Conservation (phyloP, 441 rosid species). For the Populus trichocarpa region DNA sequence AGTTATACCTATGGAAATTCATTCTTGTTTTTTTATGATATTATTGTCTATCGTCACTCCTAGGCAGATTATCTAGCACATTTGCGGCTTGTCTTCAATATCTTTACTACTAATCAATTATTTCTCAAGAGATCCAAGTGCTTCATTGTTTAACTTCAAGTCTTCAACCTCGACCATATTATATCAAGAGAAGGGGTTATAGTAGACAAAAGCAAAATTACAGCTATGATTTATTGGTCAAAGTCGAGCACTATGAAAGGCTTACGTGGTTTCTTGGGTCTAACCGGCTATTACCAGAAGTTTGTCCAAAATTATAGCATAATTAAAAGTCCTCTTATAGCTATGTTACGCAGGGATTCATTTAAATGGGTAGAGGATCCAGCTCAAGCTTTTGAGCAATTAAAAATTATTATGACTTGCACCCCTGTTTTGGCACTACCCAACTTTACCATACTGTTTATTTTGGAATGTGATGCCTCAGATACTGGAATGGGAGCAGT, state of each 20-base stretch:
- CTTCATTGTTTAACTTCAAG: too few species aligned
- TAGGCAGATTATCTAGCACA: background rate
- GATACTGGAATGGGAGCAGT: background rate
- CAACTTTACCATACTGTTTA: background rate
- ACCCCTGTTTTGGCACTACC: background rate
- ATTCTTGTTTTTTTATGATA: background rate
- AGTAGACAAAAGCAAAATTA: background rate
- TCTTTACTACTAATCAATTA: background rate
- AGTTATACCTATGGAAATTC: background rate
- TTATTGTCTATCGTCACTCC: background rate
- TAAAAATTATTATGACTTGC: background rate
- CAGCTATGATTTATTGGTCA: background rate
- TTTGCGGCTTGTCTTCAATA: rapidly evolving
- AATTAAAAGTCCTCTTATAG: background rate
- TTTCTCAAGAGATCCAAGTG: background rate
- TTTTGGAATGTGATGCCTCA: background rate
- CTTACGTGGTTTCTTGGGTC: background rate
- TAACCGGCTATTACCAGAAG: background rate
- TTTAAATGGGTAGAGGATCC: background rate
- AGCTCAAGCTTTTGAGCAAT: rapidly evolving
- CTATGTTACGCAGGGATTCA: background rate
- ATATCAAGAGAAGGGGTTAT: background rate
- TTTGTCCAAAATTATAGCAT: background rate
- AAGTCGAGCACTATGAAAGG: background rate
- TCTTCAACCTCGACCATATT: background rate